Evolutionary conservation across 768 basidiomycete species (phyloP).

Genomic region (Chalciporus chontae): DNA sequence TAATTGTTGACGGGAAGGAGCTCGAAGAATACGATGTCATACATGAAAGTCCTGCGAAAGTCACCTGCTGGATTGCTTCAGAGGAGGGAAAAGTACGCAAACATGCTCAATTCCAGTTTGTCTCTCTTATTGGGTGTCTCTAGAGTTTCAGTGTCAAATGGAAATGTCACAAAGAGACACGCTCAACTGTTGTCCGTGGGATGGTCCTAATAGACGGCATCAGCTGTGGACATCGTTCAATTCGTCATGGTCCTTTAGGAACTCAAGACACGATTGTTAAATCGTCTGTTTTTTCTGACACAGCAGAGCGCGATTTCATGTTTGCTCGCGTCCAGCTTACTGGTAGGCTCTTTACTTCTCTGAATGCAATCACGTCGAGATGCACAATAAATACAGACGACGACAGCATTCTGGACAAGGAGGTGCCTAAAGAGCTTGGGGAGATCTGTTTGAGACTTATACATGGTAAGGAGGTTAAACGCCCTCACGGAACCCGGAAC

Average conservation of each 20-base stretch:
- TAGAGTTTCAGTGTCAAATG: constrained; percentile 15
- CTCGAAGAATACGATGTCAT: constrained; percentile 13
- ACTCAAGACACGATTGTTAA: not conserved
- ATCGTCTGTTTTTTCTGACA: not conserved
- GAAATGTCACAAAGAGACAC: constrained; percentile 2
- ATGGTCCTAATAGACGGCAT: constrained; percentile 10
- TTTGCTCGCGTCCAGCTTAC: constrained; percentile 18
- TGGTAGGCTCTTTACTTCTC: constrained; percentile 6
- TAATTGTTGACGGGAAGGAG: constrained; percentile 13
- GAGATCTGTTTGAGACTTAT: constrained; percentile 9
- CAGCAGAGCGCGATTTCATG: constrained; percentile 2
- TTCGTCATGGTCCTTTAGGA: not conserved
- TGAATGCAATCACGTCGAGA: not conserved
- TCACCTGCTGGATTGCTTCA: constrained; percentile 22
- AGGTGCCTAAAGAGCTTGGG: constrained; percentile 9
- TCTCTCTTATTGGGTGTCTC: not conserved
- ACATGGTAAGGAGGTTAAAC: not conserved
- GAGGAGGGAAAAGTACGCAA: constrained; percentile 18
- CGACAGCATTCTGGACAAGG: constrained; percentile 13
- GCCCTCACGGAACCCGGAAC: rapidly evolving
- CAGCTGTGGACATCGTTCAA: rapidly evolving
- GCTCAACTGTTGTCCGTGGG: not conserved
- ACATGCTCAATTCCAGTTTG: too few relatives aligned
- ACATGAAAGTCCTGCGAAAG: constrained; percentile 5
- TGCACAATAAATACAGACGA: constrained; percentile 13